phyloP scores from a whole-genome alignment of 202 grass and related monocot species.

The Alloteropsis angusta region DNA sequence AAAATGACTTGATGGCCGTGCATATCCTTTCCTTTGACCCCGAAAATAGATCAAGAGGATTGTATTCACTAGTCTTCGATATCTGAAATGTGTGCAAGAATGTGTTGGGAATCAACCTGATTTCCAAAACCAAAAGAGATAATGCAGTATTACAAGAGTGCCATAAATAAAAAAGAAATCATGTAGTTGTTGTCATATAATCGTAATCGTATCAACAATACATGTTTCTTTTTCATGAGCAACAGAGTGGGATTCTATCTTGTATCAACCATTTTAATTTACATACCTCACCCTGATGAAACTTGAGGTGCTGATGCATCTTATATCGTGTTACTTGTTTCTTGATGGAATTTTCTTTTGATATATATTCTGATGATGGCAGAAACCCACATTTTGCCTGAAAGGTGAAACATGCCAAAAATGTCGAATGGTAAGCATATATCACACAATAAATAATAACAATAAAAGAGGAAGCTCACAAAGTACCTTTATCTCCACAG shows the following conservation, averaged over 20 bases:
- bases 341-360: constrained; percentile 65
- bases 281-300: constrained; percentile 66
- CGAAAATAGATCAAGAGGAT: constrained; percentile 92
- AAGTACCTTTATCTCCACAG: constrained; percentile 94
- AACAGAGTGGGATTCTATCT: constrained; percentile 1
- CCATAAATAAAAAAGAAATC: constrained; percentile 2
- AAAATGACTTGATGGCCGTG: constrained; percentile 59
- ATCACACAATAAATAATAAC: constrained; percentile 4
- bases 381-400: constrained; percentile 95
- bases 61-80: constrained; percentile 56
- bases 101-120: constrained; percentile 24
- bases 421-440: constrained; percentile 2
- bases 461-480: constrained; percentile 9
- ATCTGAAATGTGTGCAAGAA: constrained; percentile 61
- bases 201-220: background rate
- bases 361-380: constrained; percentile 87
- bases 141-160: constrained; percentile 15
- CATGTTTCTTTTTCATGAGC: background rate
- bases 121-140: constrained; percentile 17
- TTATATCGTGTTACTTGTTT: constrained; percentile 77
- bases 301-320: constrained; percentile 93
- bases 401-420: constrained; percentile 6
- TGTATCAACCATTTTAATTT: background rate
- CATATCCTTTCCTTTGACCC: constrained; percentile 76
- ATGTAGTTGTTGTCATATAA: background rate